phyloP scores from a whole-genome alignment of 495 filamentous ascomycete genomes.

The Aspergillus avenaceus region DNA sequence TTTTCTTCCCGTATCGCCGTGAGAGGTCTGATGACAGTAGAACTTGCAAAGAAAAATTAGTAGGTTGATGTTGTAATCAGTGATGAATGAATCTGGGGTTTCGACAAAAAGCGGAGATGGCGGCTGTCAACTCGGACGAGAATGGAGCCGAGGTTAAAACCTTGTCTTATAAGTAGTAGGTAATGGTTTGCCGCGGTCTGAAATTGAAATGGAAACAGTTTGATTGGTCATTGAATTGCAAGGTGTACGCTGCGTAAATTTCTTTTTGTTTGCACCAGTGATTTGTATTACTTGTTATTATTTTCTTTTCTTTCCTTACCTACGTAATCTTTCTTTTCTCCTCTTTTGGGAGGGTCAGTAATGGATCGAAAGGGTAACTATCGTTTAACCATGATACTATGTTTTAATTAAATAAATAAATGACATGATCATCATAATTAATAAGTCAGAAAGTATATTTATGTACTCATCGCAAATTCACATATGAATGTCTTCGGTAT shows the following conservation, averaged over 20 bases:
- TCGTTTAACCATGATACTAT: too few species aligned
- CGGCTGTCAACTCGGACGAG: neutral
- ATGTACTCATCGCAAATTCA: too few species aligned
- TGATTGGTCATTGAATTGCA: conserved; percentile 21
- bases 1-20: too few species aligned
- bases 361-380: neutral
- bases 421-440: neutral
- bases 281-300: too few species aligned
- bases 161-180: too few species aligned
- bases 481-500: too few species aligned
- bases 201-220: conserved; percentile 6
- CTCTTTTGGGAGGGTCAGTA: too few species aligned
- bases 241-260: neutral
- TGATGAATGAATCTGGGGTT: neutral
- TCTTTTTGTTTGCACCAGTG: too few species aligned
- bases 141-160: conserved; percentile 23
- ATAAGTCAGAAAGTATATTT: neutral
- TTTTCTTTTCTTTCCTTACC: too few species aligned
- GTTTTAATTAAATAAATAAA: neutral
- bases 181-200: conserved; percentile 29
- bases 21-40: too few species aligned
- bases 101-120: conserved; percentile 1
- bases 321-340: too few species aligned
- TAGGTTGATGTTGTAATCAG: neutral
- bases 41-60: too few species aligned